A percentile compares a stretch with the other conserved stretches of the same genome.
Evolutionary conservation across 768 basidiomycete species (phyloP).

Genomic region (Suillus fuscotomentosus): DNA sequence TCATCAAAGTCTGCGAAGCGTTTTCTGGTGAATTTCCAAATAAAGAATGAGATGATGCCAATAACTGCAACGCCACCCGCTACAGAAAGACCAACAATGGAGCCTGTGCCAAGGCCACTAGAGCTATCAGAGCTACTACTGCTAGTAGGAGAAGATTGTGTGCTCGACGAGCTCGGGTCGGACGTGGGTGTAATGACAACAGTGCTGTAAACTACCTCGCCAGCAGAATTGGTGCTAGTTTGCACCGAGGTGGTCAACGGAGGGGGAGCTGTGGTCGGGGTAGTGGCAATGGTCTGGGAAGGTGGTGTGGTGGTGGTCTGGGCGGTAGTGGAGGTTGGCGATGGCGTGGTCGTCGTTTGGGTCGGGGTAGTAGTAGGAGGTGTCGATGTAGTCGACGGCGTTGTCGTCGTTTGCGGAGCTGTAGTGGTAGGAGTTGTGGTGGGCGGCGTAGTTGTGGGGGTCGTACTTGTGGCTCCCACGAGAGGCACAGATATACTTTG

Average conservation of each 20-base stretch:
- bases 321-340: background rate
- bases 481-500: background rate
- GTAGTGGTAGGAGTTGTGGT: conserved; percentile 9
- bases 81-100: conserved; percentile 79
- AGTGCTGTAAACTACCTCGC: conserved; percentile 27
- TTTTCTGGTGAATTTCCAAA: conserved; percentile 87
- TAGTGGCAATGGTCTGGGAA: conserved; percentile 6
- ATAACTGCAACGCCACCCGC: conserved; percentile 76
- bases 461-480: conserved; percentile 2
- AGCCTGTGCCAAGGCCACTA: conserved; percentile 58
- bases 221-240: conserved; percentile 28
- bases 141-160: conserved; percentile 18
- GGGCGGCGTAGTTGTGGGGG: conserved; percentile 11
- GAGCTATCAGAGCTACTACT: conserved; percentile 23
- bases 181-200: conserved; percentile 14
- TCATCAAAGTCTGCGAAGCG: conserved; percentile 75
- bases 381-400: background rate
- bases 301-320: conserved; percentile 5
- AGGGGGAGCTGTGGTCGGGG: conserved; percentile 5
- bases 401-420: conserved; percentile 1
- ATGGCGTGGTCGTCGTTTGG: conserved; percentile 3
- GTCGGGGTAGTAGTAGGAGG: conserved; percentile 8
- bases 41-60: conserved; percentile 69
- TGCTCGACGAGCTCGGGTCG: conserved; percentile 26
- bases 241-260: conserved; percentile 13